Base-by-base conservation (phyloP, 2,329 filamentous ascomycete genomes). In the Ciborinia camelliae region DNA sequence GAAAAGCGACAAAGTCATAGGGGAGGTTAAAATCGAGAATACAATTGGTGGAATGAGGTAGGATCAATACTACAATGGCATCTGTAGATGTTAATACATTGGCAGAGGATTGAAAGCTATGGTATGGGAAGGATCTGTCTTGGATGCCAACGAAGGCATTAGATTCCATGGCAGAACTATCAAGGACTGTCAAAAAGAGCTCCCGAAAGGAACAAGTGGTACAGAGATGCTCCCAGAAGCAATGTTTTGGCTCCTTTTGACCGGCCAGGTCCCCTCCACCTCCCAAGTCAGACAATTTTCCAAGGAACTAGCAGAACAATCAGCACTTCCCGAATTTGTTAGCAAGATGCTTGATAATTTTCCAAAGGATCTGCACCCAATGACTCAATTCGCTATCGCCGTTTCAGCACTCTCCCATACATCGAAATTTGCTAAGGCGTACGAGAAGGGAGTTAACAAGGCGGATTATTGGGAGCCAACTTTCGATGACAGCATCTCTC, bases 191-290 rank as follows among this genome's bases (percentile, higher is more conserved):
- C 95, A 98, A 77, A 86, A 88, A 71, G 89, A 92, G 77, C 87
- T 98, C 20, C 93, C 95, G 76, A 98, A 97, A 83, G 95, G 94
- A 71, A 92, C 85, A 66, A 86, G 90, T 3, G 92, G 94, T 73
- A 96, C 92, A 7, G 94, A 98, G 81, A 99, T 98, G 95, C 86
- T 98, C 15, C 95, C 95, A 55, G 95, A 99, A 80, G 88, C 94
- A 78, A 99, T 99, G 95, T 99, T 99, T 84, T 99, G 95, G 95
- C 87, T 98, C 50, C 87, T 99, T 59, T 83, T 99, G 72, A 99
- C 95, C 12, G 95, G 95, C 66, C 85, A 96, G 78, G 90, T 98
- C 28, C 95, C 95, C 30, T 91, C 90, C 1, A 89, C 88, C 28
- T 81, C 81, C 68, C 95, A 99, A 79, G 86, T 95, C 68, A 90